Base-by-base conservation (phyloP, 202 grass and related monocot species). In the Schoenoplectus tabernaemontani region DNA sequence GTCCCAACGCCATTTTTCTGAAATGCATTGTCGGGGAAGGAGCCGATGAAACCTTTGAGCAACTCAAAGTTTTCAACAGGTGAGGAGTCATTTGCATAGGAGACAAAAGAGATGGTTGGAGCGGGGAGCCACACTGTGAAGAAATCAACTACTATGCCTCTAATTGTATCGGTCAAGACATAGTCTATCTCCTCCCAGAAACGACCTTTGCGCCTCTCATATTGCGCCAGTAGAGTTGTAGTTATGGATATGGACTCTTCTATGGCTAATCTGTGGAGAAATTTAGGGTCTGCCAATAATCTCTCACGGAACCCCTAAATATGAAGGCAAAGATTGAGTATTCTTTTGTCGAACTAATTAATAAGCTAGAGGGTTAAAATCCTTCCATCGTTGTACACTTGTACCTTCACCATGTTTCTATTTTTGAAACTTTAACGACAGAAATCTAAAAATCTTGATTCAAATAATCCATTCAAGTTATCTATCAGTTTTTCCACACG, bases 71-170 rank as follows among this genome's bases (percentile, higher is more conserved):
- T 99, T 62, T 99, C 83, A 50, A 44, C 65, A 19, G 85, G 47
- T 71, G 92, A 92, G 65, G 89, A 90, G 84, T 93, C 85, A 4
- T 87, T 90, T 24, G 81, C 81, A 77, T 89, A 85, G 76, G 96
- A 91, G 59, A 99, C 79, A 82, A 99, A 89, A 0, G 92, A 99
- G 79, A 99, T 87, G 64, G 96, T 99, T 78, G 96, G 96, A 69
- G 92, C 92, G 61, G 96, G 96, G 76, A 99, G 89, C 96, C 96
- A 99, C 59, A 99, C 90, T 41, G 96, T 96, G 79, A 99, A 99
- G 82, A 99, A 99, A 36, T 99, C 96, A 76, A 99, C 96, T 80
- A 99, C 96, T 56, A 85, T 83, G 70, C 96, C 90, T 92, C 96
- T 95, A 70, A 99, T 91, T 57, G 90, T 93, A 83, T 99, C 96